These are phyloP conservation scores for Fusarium subglutinans DNA, from an alignment of 2,329 filamentous ascomycete species.

Conservation along the genomic window DNA sequence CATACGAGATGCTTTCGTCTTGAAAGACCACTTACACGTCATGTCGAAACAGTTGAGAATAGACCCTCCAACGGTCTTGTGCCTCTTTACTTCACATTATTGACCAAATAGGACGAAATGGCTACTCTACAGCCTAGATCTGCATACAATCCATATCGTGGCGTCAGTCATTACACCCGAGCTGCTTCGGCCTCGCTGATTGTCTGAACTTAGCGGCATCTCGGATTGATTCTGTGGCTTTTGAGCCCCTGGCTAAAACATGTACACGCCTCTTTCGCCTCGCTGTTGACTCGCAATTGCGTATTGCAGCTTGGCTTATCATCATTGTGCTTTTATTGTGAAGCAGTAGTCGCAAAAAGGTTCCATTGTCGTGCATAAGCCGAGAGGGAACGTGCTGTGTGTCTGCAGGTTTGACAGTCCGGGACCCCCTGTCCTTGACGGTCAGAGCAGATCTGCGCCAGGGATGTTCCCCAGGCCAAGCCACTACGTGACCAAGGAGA, in stretches of 20 bases:
- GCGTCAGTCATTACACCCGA: constrained; percentile 11
- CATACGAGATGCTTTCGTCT: neutral
- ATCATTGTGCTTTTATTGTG: neutral
- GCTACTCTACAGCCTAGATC: neutral
- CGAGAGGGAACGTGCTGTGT: constrained; percentile 23
- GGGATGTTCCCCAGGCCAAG: constrained; percentile 20
- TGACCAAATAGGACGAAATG: neutral
- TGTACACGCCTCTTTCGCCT: constrained; percentile 12
- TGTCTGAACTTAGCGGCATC: neutral
- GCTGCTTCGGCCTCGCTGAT: neutral
- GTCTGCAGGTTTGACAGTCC: constrained; percentile 33
- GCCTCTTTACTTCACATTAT: neutral
- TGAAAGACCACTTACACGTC: neutral
- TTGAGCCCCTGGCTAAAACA: neutral
- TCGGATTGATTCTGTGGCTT: neutral
- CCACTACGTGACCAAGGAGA: neutral
- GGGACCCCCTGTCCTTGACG: constrained; percentile 18
- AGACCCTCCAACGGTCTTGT: neutral
- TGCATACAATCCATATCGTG: neutral
- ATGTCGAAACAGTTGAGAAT: neutral
- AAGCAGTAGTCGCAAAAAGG: neutral
- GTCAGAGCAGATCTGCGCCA: constrained; percentile 27
- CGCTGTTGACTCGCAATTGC: neutral
- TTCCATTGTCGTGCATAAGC: constrained; percentile 11
- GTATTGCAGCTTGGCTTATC: neutral